phyloP scores from a whole-genome alignment of 1,139 yeast species.

The Candida freyschussii region DNA sequence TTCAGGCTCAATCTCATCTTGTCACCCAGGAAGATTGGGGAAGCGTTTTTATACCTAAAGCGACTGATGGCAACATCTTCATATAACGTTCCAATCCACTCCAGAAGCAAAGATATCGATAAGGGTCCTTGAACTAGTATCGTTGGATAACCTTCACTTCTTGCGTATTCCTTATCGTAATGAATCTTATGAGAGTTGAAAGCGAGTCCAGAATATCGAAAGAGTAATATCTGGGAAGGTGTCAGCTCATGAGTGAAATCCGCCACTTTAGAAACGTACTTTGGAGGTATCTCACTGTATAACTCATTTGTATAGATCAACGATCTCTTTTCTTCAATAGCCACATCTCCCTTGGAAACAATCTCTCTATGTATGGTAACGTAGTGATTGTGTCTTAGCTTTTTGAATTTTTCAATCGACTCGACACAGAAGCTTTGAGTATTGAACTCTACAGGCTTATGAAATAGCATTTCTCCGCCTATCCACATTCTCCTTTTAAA shows the following conservation, averaged over 20 bases:
- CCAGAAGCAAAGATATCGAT: slow-evolving; percentile 52
- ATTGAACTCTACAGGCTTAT: slow-evolving; percentile 35
- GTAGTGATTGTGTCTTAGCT: slow-evolving; percentile 35
- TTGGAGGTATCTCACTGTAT: slow-evolving; percentile 12
- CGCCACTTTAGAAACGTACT: slow-evolving; percentile 3
- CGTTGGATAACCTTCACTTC: slow-evolving; percentile 54
- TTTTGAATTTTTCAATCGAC: slow-evolving; percentile 34
- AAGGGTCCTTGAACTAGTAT: slow-evolving; percentile 81
- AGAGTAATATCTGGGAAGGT: slow-evolving; percentile 31
- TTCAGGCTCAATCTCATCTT: slow-evolving; percentile 25
- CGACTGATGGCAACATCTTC: slow-evolving; percentile 19
- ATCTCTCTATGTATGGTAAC: slow-evolving; percentile 43
- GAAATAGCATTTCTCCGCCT: slow-evolving; percentile 54
- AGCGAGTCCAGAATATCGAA: slow-evolving; percentile 69
- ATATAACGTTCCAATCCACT: slow-evolving; percentile 30
- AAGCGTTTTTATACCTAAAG: slow-evolving; percentile 45
- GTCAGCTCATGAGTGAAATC: slow-evolving; percentile 18
- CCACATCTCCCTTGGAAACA: slow-evolving; percentile 13
- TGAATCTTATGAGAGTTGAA: slow-evolving; percentile 84
- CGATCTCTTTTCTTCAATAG: slow-evolving; percentile 30
- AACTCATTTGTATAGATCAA: slow-evolving; percentile 32
- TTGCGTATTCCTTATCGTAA: slow-evolving; percentile 53
- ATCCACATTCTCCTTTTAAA: slow-evolving; percentile 78
- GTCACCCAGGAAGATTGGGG: slow-evolving; percentile 41
- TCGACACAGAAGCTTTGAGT: slow-evolving; percentile 42